A percentile compares a stretch with the other conserved stretches of the same genome.
These are phyloP conservation scores for Porcisia deanei DNA, from an alignment of 208 protist species.

Conservation along the genomic window DNA sequence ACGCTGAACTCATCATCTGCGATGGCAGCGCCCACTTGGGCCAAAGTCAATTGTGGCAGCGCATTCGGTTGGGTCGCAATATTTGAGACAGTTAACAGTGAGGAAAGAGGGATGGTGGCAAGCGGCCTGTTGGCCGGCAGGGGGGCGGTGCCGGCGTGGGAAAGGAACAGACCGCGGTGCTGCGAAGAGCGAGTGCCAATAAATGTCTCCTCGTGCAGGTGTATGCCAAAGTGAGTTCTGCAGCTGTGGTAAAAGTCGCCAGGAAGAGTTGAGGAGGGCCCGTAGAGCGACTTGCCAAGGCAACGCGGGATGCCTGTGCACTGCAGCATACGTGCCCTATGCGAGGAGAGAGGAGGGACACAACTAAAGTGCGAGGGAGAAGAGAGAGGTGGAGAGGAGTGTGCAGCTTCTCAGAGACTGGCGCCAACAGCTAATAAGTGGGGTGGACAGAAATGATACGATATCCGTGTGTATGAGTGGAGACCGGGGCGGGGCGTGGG, in stretches of 20 bases:
- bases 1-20: constrained; percentile 70
- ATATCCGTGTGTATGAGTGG: background rate
- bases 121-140: constrained; percentile 77
- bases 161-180: constrained; percentile 80
- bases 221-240: constrained; percentile 57
- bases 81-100: constrained; percentile 70
- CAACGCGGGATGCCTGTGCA: constrained; percentile 27
- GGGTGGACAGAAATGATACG: background rate
- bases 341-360: background rate
- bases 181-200: constrained; percentile 86
- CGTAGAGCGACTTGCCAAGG: constrained; percentile 77
- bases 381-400: background rate
- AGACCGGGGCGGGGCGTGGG: too few relatives aligned
- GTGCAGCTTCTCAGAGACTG: background rate
- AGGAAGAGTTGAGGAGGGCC: constrained; percentile 65
- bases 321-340: constrained; percentile 31
- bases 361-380: background rate
- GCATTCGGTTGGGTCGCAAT: constrained; percentile 70
- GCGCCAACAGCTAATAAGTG: background rate
- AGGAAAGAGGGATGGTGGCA: constrained; percentile 75
- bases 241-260: constrained; percentile 75
- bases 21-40: constrained; percentile 64
- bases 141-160: constrained; percentile 16
- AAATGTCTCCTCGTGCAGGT: constrained; percentile 72
- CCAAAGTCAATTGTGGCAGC: constrained; percentile 55